Evolutionary conservation across 768 basidiomycete genomes (phyloP).

Genomic region (Phylloporus sp.): DNA sequence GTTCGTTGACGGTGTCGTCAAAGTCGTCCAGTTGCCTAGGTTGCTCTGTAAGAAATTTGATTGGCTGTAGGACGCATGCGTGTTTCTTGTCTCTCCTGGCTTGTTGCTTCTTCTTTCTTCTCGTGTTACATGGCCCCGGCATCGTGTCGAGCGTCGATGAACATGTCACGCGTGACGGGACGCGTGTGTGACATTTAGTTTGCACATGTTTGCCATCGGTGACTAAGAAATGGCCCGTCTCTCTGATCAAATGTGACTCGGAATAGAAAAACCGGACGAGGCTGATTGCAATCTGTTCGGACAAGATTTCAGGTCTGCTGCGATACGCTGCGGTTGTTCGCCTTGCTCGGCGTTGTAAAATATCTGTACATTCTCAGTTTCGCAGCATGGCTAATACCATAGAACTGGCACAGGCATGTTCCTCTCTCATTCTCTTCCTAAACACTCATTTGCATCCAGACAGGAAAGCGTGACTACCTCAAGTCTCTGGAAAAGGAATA

Average conservation of each 20-base stretch:
- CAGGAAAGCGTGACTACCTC: conserved; percentile 88
- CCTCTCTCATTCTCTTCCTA: neutral
- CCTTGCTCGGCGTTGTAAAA: conserved; percentile 31
- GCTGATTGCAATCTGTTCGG: conserved; percentile 23
- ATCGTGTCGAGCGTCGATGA: conserved; percentile 34
- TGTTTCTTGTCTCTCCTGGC: conserved; percentile 32
- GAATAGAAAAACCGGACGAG: conserved; percentile 5
- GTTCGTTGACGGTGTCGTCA: conserved; percentile 8
- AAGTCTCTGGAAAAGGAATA: conserved; percentile 79
- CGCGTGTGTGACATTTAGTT: conserved; percentile 29
- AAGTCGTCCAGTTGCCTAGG: neutral
- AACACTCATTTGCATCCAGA: conserved; percentile 44
- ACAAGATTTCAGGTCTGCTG: conserved; percentile 25
- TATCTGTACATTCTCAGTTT: conserved; percentile 19
- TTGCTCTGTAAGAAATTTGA: neutral
- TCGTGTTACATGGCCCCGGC: conserved; percentile 59
- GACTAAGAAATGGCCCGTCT: conserved; percentile 9
- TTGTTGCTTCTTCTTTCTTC: conserved; percentile 39
- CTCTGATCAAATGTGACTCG: conserved; percentile 20
- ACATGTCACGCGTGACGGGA: conserved; percentile 28
- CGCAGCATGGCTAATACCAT: conserved; percentile 56
- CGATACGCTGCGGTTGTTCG: conserved; percentile 18
- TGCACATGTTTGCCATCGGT: conserved; percentile 14
- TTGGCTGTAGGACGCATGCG: neutral
- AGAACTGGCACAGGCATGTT: conserved; percentile 54